Evolutionary conservation across 1,284 basidiomycete species (phyloP), one percentile per base, ranked within the genome.

Genomic region (Irpex lacteus): DNA sequence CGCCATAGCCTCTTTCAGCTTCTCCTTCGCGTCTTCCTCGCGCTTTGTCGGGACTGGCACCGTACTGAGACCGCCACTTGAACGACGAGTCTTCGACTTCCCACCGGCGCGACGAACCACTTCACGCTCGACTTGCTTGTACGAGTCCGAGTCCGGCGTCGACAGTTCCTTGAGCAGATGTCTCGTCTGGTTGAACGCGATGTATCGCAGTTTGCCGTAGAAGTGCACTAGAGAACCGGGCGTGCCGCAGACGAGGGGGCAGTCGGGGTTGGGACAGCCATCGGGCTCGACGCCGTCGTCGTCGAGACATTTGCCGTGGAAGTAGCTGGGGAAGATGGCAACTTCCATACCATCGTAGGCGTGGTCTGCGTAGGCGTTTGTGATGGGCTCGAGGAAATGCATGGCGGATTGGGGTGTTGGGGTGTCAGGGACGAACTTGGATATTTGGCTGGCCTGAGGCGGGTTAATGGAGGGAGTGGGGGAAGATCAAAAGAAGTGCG

Each of bases 221-320:
- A 85, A 89, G 74, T 91, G 88, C 5, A 88, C 82, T 68, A 92
- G 76, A 5, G 89, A 91, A 13, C 90, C 90, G n/a, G 90, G 88
- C 5, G 90, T 92, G 70, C 90, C 90, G 69, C 90, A 91, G 53
- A 90, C 83, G 63, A 90, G 82, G 38, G 88, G 84, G 72, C 90
- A 92, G 71, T 91, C 85, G 36, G 90, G 89, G 69, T 91, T 89
- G 2, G 90, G 90, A 69, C 91, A 92, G 34, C 90, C 91, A 4
- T 76, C 61, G 11, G 89, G 90, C 32, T 86, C 81, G 61, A 81
- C 75, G 58, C 83, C 86, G 54, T 32, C 13, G 63, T 85, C 78
- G 52, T 78, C 70, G 68, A 85, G 83, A 70, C 90, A 92, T 76
- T 90, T 92, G 63, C 90, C 91, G 67, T 92, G 91, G 74, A 92